Base-by-base conservation (phyloP, 129 eudicot species). In the Tanacetum coccineum region DNA sequence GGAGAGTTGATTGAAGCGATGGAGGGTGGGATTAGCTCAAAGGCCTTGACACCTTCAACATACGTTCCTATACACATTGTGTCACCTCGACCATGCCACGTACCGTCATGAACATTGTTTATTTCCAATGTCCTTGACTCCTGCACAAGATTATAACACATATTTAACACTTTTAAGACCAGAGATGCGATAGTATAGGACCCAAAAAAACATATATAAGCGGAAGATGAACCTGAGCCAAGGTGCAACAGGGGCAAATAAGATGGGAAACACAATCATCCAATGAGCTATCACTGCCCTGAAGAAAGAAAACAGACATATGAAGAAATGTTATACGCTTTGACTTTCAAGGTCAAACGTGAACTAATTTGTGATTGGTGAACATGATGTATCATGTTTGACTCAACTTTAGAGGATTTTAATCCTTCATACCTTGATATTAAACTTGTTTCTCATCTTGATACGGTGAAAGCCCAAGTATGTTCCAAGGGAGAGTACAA, bases 81-180 rank as follows among this genome's bases (percentile, higher is more conserved):
- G 80, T 91, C 96, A 6, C 98, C 98, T 61, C 94, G 79, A 46
- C 98, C 96, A 71, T 83, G 93, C 98, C 98, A 91, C 2, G 74
- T 83, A 36, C 98, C 96, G 59, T 86, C 96, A 62, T 85, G 87
- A 67, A 91, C 94, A 45, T 91, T 91, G 83, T 91, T 91, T 85
- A 87, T 87, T 81, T 91, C 91, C 75, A 91, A 47, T 22, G 96
- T 91, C 76, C 98, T 83, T 0, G 96, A 77, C 32, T 91, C 98
- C 98, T 91, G n/a, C n/a, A n/a, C n/a, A n/a, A n/a, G n/a, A n/a
- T n/a, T n/a, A n/a, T n/a, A n/a, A 47, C 4, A 47, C 26, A 14
- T 3, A 75, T 57, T 5, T 30, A 4, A 11, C 28, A 28, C 39
- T 4, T 9, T 13, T 25, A 30, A 17, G 28, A 30, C 20, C 17